These are phyloP conservation scores for Suillus cothurnatus DNA, from an alignment of 768 basidiomycete genomes.

Conservation along the genomic window DNA sequence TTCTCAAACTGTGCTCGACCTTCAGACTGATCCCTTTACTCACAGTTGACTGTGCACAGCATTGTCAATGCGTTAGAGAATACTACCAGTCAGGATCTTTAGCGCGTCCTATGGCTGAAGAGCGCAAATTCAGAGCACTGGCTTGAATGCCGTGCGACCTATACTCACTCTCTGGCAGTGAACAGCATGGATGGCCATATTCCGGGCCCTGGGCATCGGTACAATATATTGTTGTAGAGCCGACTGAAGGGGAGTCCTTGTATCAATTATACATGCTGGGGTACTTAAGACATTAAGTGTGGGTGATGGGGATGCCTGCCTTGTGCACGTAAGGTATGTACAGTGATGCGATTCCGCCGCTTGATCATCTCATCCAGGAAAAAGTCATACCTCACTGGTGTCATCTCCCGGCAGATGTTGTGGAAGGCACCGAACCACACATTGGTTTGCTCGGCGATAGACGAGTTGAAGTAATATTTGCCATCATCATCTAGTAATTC, in stretches of 20 bases:
- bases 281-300: too few species aligned
- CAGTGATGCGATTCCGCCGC: slow-evolving; percentile 19
- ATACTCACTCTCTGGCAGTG: slow-evolving; percentile 92
- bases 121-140: slow-evolving; percentile 95
- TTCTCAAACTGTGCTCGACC: too few species aligned
- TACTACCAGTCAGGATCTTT: slow-evolving; percentile 97
- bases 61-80: slow-evolving; percentile 98
- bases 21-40: too few species aligned
- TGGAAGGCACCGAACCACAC: slow-evolving; percentile 39
- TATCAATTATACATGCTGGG: too few species aligned
- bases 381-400: slow-evolving; percentile 30
- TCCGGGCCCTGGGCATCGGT: slow-evolving; percentile 95
- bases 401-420: slow-evolving; percentile 37
- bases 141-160: slow-evolving; percentile 94
- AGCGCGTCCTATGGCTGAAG: slow-evolving; percentile 96
- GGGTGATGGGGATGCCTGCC: background rate
- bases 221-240: too few species aligned
- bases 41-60: too few species aligned
- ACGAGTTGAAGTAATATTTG: slow-evolving; percentile 41
- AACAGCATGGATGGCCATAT: slow-evolving; percentile 99
- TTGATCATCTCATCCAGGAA: slow-evolving; percentile 40
- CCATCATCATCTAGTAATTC: slow-evolving; percentile 31
- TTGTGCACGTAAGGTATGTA: background rate
- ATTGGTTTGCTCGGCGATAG: slow-evolving; percentile 37
- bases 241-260: too few species aligned